Evolutionary conservation across 2,329 filamentous ascomycete genomes (phyloP).

Genomic region (Erysiphe pulchra): DNA sequence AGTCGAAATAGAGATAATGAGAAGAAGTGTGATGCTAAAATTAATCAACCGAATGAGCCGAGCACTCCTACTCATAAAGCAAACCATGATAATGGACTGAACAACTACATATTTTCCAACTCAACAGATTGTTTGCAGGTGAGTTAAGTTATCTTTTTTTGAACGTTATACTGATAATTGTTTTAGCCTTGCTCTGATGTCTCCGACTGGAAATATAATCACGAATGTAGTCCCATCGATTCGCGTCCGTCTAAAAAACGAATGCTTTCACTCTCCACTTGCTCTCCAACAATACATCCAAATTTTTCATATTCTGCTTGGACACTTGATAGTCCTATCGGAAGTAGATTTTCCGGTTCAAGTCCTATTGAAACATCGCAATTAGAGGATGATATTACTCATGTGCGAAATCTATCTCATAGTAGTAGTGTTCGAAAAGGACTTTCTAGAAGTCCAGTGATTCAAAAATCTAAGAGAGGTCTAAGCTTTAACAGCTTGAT

Average conservation of each 20-base stretch:
- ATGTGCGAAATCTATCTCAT: not conserved
- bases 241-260: not conserved
- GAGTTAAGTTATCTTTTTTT: not conserved
- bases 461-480: conserved; percentile 11
- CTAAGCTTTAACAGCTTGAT: conserved; percentile 28
- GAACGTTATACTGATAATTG: not conserved
- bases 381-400: conserved; percentile 9
- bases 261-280: conserved; percentile 3
- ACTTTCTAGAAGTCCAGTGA: conserved; percentile 3
- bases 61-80: conserved; percentile 4
- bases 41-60: conserved; percentile 8
- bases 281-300: not conserved
- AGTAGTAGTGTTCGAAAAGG: not conserved
- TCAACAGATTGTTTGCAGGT: conserved; percentile 10
- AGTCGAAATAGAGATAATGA: conserved; percentile 34
- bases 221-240: not conserved
- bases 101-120: conserved; percentile 6
- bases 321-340: not conserved
- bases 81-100: not conserved
- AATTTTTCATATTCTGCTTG: not conserved
- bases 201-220: not conserved
- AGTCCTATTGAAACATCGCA: conserved; percentile 12
- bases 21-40: conserved; percentile 10
- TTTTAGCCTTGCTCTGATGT: not conserved
- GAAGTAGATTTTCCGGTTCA: conserved; percentile 1